A percentile compares a stretch with the other conserved stretches of the same genome.
Evolutionary conservation across 495 filamentous ascomycete species (phyloP).

Genomic region (Astrocystis sublimbata): DNA sequence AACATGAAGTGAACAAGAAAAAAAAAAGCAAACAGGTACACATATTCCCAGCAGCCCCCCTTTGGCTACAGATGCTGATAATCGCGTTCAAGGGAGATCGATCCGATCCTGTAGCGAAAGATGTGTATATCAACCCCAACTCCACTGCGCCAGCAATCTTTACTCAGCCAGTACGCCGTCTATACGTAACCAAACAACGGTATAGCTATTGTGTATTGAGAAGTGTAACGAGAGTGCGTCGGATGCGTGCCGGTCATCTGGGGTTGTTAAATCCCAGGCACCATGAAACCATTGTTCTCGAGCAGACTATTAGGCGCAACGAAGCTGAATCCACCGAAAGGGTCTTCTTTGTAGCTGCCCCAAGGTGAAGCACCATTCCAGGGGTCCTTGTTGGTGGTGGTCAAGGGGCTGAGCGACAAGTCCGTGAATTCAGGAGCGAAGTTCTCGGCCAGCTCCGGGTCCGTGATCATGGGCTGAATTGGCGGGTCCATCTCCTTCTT

Average conservation of each 20-base stretch:
- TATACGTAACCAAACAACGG: background rate
- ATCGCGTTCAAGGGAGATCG: background rate
- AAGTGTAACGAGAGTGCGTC: background rate
- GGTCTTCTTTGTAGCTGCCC: conserved; percentile 57
- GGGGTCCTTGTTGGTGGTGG: conserved; percentile 38
- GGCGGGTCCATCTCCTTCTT: conserved; percentile 78
- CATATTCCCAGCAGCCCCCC: background rate
- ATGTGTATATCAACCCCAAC: background rate
- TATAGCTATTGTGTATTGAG: background rate
- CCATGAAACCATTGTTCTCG: conserved; percentile 52
- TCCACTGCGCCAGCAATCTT: background rate
- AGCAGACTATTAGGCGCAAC: conserved; percentile 87
- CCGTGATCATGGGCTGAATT: conserved; percentile 88
- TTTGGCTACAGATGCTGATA: background rate
- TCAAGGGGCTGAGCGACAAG: conserved; percentile 73
- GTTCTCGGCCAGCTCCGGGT: conserved; percentile 94
- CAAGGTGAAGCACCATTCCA: conserved; percentile 36
- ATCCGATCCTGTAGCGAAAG: background rate
- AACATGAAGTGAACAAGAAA: background rate
- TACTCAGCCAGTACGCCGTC: background rate
- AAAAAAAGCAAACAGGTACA: background rate
- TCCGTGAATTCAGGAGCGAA: conserved; percentile 87
- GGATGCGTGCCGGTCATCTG: background rate
- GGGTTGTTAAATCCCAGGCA: background rate
- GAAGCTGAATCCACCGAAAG: conserved; percentile 94